These are phyloP conservation scores for Colletotrichum ledebouriae DNA, from an alignment of 2,329 filamentous ascomycete species.

Conservation along the genomic window DNA sequence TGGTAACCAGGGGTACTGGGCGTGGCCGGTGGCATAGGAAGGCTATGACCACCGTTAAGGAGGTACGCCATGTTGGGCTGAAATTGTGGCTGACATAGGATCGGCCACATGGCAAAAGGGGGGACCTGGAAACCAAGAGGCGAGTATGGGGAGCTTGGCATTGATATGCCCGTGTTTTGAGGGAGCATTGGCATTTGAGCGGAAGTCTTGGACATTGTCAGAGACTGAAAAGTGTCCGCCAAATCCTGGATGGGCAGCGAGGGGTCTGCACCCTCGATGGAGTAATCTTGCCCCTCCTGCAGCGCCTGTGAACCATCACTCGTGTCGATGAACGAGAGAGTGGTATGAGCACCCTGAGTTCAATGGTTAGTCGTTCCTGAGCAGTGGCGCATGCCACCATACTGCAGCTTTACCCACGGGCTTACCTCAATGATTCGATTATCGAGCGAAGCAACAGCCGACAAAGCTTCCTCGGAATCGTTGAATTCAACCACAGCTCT, in stretches of 20 bases:
- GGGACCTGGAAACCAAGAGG: slow-evolving; percentile 44
- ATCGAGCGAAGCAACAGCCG: slow-evolving; percentile 26
- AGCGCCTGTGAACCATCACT: background rate
- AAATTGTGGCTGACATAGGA: slow-evolving; percentile 51
- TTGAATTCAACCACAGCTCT: slow-evolving; percentile 31
- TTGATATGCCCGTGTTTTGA: background rate
- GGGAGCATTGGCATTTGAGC: slow-evolving; percentile 12
- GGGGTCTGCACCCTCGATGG: background rate
- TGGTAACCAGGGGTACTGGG: slow-evolving; percentile 27
- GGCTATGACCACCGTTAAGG: slow-evolving; percentile 45
- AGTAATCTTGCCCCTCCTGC: background rate
- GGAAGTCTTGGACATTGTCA: slow-evolving; percentile 23
- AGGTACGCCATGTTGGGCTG: slow-evolving; percentile 48
- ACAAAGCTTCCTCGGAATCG: slow-evolving; percentile 14
- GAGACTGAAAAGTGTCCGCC: slow-evolving; percentile 29
- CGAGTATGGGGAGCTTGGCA: slow-evolving; percentile 13
- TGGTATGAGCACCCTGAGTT: slow-evolving; percentile 26
- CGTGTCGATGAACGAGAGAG: slow-evolving; percentile 23
- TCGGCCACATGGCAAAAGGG: slow-evolving; percentile 50
- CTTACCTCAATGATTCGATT: slow-evolving; percentile 37
- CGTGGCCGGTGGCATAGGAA: slow-evolving; percentile 7
- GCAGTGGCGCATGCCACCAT: too few relatives aligned
- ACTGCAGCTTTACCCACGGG: background rate
- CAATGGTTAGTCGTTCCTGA: background rate
- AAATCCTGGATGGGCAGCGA: slow-evolving; percentile 20